Evolutionary conservation across 2,329 filamentous ascomycete species (phyloP), one percentile per base, ranked within the genome.

Genomic region (Balansia obtecta): DNA sequence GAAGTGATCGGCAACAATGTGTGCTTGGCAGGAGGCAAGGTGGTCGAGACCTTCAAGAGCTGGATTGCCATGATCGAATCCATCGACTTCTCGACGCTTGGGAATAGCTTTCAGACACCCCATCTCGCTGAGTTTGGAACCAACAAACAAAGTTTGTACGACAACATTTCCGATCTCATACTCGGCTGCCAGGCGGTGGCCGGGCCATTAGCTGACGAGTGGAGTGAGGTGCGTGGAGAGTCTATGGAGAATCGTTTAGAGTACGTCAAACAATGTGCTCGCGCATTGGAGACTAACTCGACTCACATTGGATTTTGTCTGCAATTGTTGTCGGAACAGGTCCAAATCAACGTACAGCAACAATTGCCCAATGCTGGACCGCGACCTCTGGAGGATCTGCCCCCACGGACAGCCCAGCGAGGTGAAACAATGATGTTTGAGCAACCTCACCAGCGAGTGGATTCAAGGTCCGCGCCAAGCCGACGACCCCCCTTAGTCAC

Each of bases 101-200:
- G 83, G 40, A 84, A 85, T 52, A 83, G 78, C 52, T 84, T 90
- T 57, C 86, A 91, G 63, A 91, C 86, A 42, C 88, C 89, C 0
- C 87, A 94, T 58, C 71, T 97, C 33, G 77, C 82, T 45, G 93
- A 97, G 58, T 96, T 96, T 64, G 84, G 83, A 60, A 79, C 83
- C 33, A 88, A 95, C 65, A 97, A 97, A 68, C 93, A 98, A 65
- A 86, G 85, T 58, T 74, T 95, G 16, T 97, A 97, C 66, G 93
- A 97, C 66, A 86, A 89, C 52, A 85, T 95, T 50, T 90, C 89
- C 9, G 93, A 97, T 63, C 77, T 98, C 30, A 71, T 97, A 4
- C 70, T 95, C 46, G 82, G 85, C 52, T 96, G 90, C 61, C 93
- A 98, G 67, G 82, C 86, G 22, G 85, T 97, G n/a, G 87, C 89